Evolutionary conservation across 2,329 filamentous ascomycete species (phyloP).

Genomic region (Aureobasidium sp.): DNA sequence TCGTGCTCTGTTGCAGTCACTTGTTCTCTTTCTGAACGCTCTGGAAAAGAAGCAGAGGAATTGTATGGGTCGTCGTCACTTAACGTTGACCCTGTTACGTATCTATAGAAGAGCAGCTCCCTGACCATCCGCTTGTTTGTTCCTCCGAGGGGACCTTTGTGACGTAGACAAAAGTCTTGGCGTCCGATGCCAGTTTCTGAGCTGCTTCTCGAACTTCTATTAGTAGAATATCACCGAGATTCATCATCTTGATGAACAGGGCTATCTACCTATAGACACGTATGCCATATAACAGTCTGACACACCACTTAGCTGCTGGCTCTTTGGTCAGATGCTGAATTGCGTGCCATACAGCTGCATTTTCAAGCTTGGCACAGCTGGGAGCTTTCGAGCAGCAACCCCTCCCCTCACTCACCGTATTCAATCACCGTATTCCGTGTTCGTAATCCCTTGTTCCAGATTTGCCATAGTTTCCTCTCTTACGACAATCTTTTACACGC

Average conservation of each 20-base stretch:
- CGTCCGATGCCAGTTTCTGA: neutral
- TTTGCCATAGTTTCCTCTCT: neutral
- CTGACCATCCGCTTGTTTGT: constrained; percentile 6
- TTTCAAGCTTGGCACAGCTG: neutral
- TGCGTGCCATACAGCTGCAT: no score
- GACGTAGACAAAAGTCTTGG: neutral
- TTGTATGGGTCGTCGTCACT: constrained; percentile 3
- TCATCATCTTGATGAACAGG: neutral
- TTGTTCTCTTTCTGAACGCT: neutral
- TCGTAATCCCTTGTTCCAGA: neutral
- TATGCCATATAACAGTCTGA: neutral
- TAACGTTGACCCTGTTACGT: constrained; percentile 7
- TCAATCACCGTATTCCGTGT: neutral
- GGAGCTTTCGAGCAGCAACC: neutral
- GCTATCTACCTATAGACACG: neutral
- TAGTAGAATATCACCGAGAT: neutral
- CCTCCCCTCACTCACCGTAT: constrained; percentile 10
- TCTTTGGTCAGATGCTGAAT: neutral
- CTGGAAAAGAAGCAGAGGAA: neutral
- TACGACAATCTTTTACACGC: neutral
- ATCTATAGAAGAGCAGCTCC: neutral
- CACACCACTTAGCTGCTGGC: neutral
- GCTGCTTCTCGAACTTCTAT: neutral
- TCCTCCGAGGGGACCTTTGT: neutral
- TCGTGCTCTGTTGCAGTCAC: neutral